phyloP scores from a whole-genome alignment of 2,329 filamentous ascomycete genomes.

The Gliomastix tumulicola region DNA sequence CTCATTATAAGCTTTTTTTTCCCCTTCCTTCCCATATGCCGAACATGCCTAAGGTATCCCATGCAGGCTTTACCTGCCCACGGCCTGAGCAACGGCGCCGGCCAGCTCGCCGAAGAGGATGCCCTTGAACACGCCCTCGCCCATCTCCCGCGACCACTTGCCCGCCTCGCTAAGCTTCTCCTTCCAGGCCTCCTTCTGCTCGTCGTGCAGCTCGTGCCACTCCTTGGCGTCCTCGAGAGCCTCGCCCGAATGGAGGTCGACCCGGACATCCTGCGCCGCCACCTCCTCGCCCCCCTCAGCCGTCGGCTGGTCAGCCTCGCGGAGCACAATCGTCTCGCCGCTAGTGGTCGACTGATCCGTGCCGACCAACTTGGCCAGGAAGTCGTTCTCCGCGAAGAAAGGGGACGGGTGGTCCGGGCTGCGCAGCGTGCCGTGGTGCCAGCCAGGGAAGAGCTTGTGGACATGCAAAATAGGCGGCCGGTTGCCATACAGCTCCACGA shows the following conservation, averaged over 20 bases:
- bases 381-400: slow-evolving; percentile 17
- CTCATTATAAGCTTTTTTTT: no score
- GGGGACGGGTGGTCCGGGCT: slow-evolving; percentile 14
- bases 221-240: slow-evolving; percentile 45
- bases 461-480: slow-evolving; percentile 50
- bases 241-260: slow-evolving; percentile 38
- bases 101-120: slow-evolving; percentile 71
- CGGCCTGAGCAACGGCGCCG: slow-evolving; percentile 40
- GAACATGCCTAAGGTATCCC: no score
- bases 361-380: slow-evolving; percentile 28
- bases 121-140: slow-evolving; percentile 68
- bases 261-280: slow-evolving; percentile 16
- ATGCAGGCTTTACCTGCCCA: not conserved
- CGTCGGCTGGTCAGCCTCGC: slow-evolving; percentile 15
- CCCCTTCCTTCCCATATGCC: no score
- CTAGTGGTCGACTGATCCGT: slow-evolving; percentile 18
- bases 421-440: slow-evolving; percentile 24
- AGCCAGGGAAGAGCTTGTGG: slow-evolving; percentile 45
- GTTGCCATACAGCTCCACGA: slow-evolving; percentile 57
- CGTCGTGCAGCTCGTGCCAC: slow-evolving; percentile 64
- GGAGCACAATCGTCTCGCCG: slow-evolving; percentile 31
- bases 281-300: not conserved
- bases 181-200: slow-evolving; percentile 64
- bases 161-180: slow-evolving; percentile 60
- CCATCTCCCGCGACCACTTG: slow-evolving; percentile 73